phyloP scores from a whole-genome alignment of 306 rosid genomes.

The Medicago lupulina region DNA sequence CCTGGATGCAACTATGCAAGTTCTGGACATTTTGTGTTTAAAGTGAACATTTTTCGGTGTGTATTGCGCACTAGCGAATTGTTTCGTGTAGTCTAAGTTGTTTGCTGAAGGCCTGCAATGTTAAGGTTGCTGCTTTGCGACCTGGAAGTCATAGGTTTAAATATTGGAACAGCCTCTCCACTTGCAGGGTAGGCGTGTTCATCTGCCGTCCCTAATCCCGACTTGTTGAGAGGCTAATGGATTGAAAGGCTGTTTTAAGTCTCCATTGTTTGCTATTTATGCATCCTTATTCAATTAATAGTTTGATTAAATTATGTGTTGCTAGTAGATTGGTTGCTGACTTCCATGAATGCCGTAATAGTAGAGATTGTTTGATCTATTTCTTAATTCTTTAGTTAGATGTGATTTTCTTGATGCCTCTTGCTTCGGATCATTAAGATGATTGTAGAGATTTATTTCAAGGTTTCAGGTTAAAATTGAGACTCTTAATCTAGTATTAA shows the following conservation, averaged over 20 bases:
- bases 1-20: slow-evolving; percentile 5
- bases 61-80: not conserved
- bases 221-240: not conserved
- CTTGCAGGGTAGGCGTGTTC: not conserved
- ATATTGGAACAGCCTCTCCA: not conserved
- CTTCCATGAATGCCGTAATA: slow-evolving; percentile 16
- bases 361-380: not conserved
- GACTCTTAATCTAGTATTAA: not conserved
- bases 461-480: slow-evolving; percentile 19
- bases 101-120: not conserved
- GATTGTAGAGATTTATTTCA: not conserved
- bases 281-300: too few species aligned
- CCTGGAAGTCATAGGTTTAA: not conserved
- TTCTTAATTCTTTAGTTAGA: not conserved
- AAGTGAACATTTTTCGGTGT: not conserved
- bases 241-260: not conserved
- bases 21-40: slow-evolving; percentile 22
- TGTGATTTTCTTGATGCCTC: not conserved
- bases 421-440: not conserved
- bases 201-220: not conserved
- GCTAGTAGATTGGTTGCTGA: not conserved
- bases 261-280: too few species aligned
- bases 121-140: not conserved
- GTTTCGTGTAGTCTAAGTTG: not conserved
- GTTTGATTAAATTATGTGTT: too few species aligned